Percentiles rank a stretch among this genome's conserved stretches.
These are phyloP conservation scores for Torrubiella hemipterigena DNA, from an alignment of 2,329 filamentous ascomycete species.

Conservation along the genomic window DNA sequence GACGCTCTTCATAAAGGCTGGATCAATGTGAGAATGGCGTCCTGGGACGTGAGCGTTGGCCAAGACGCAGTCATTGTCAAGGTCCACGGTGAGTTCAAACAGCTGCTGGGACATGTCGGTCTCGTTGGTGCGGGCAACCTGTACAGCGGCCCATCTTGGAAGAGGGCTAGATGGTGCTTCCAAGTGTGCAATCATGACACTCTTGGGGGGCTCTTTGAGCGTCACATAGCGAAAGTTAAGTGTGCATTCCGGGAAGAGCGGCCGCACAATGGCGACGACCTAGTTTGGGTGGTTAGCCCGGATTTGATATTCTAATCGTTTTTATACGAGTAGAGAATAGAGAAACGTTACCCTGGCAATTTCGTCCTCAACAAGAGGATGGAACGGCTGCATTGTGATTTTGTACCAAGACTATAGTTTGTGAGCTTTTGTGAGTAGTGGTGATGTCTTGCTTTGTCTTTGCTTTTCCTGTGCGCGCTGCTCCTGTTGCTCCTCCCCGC, in stretches of 20 bases:
- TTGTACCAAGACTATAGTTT: no score
- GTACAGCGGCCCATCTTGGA: conserved; percentile 25
- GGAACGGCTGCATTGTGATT: no score
- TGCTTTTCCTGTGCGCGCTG: no score
- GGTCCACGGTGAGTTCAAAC: conserved; percentile 18
- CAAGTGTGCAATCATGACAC: conserved; percentile 31
- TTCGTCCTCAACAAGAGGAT: no score
- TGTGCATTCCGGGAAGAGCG: conserved; percentile 10
- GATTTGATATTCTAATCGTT: no score
- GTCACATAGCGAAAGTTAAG: conserved; percentile 37
- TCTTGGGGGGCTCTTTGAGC: conserved; percentile 36
- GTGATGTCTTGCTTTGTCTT: no score
- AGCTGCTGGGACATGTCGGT: conserved; percentile 13
- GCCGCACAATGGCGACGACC: conserved; percentile 12
- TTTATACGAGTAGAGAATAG: no score
- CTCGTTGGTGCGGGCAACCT: conserved; percentile 15
- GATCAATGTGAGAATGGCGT: conserved; percentile 34
- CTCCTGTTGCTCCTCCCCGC: no score
- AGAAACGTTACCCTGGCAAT: no score
- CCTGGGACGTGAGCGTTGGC: conserved; percentile 21
- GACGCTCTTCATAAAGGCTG: conserved; percentile 32
- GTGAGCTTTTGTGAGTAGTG: no score
- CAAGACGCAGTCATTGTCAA: conserved; percentile 10
- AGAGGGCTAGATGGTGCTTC: conserved; percentile 12
- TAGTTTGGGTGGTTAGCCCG: no score